Evolutionary conservation across 495 filamentous ascomycete species (phyloP), one percentile per base, ranked within the genome.

Genomic region (Cladorrhinum samala): DNA sequence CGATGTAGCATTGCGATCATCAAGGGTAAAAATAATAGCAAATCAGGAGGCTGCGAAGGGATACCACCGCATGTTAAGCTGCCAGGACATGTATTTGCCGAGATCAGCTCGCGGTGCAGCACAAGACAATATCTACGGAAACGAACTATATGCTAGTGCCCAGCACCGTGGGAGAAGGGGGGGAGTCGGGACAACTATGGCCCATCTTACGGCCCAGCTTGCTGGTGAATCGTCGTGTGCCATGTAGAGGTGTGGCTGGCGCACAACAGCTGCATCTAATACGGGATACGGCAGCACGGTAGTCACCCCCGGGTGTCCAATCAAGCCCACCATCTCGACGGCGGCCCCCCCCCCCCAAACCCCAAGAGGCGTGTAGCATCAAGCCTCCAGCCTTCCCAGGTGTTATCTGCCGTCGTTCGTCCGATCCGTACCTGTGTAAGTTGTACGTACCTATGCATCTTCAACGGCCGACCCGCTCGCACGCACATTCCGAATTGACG

Each of bases 1-100:
- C 45, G 9, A 17, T 42, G 45, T 18, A 36, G 38, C 53, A 49
- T 46, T 30, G 7, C 11, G 21, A 55, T 46, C 40, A 42, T 8
- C n/a, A 9, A n/a, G 38, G 24, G 40, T 50, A 55, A 50, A 55
- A 55, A 55, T 50, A 50, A 9, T 19, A 30, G 39, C 53, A 38
- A 55, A 55, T 46, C 47, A 55, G 40, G n/a, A 39, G 0, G 30
- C 1, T 30, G 39, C 17, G 39, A 17, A 18, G 4, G 16, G 24
- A 46, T 19, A 20, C 40, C 11, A 18, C 2, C 16, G 24, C 19
- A 20, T 27, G 30, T 33, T 40, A 49, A 30, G 25, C 46, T 30
- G n/a, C n/a, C 27, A 41, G 25, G 19, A n/a, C 17, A 19, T 3
- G 18, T 37, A 17, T 19, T 30, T 50, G 33, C 40, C 46, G 47